These are phyloP conservation scores for Aspergillus pseudonomiae DNA, from an alignment of 2,329 filamentous ascomycete species.

Conservation along the genomic window DNA sequence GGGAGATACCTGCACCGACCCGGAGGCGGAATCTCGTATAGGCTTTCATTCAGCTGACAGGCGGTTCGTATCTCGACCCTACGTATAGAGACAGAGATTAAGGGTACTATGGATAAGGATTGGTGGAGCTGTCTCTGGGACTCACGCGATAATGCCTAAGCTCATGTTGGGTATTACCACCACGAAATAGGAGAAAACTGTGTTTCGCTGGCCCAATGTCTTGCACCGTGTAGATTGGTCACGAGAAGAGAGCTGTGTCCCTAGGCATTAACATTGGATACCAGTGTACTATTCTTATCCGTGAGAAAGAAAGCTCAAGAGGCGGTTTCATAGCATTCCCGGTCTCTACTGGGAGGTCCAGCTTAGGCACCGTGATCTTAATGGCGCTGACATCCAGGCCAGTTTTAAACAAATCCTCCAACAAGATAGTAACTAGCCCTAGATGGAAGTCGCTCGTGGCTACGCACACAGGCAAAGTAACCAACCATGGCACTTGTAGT, in stretches of 20 bases:
- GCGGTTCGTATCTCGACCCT: neutral
- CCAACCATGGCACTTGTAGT: neutral
- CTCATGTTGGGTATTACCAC: neutral
- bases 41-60: neutral
- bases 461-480: neutral
- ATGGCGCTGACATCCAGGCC: neutral
- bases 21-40: neutral
- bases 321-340: neutral
- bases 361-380: neutral
- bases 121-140: neutral
- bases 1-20: neutral
- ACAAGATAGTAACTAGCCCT: too few relatives aligned
- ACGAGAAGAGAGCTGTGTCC: neutral
- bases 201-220: neutral
- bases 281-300: neutral
- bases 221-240: neutral
- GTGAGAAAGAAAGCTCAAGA: neutral
- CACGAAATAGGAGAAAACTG: neutral
- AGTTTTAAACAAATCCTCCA: neutral
- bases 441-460: neutral
- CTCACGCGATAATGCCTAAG: neutral
- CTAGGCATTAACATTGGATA: neutral
- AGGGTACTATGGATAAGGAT: neutral
- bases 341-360: too few relatives aligned
- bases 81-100: neutral